Evolutionary conservation across 495 filamentous ascomycete genomes (phyloP).

Genomic region (Jackrogersella multiformis): DNA sequence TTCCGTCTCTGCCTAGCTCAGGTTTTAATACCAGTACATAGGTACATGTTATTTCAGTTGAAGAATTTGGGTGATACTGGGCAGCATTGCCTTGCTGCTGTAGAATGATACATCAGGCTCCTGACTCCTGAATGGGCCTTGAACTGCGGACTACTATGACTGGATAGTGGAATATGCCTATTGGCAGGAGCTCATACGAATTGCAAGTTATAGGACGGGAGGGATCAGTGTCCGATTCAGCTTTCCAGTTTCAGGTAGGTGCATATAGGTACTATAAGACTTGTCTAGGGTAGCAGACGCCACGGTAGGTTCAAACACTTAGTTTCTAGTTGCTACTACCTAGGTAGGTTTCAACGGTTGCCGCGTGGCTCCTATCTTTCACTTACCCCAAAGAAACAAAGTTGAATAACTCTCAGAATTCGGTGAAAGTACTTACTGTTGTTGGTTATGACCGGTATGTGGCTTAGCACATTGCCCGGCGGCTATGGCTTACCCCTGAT

Average conservation of each 20-base stretch:
- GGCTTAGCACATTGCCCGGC: constrained; percentile 17
- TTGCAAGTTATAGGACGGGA: not conserved
- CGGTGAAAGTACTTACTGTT: not conserved
- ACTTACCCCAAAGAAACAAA: not conserved
- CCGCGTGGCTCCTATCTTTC: not conserved
- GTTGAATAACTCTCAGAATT: not conserved
- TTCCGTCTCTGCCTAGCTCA: no score
- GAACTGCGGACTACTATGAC: no score
- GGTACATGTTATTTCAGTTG: no score
- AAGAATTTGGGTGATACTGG: no score
- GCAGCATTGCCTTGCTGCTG: no score
- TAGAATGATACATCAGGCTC: no score
- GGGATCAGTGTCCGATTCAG: constrained; percentile 4
- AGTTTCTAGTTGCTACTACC: not conserved
- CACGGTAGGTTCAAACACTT: not conserved
- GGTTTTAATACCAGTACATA: no score
- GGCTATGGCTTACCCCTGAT: not conserved
- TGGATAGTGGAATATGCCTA: not conserved
- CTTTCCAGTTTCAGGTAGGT: constrained; percentile 2
- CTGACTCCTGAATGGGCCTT: no score
- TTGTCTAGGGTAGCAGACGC: not conserved
- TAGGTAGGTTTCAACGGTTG: no score
- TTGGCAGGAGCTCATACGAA: not conserved
- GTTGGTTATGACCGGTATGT: constrained; percentile 6
- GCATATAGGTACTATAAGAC: not conserved